These are phyloP conservation scores for Ophiostoma populinum DNA, from an alignment of 2,329 filamentous ascomycete species.

Conservation along the genomic window DNA sequence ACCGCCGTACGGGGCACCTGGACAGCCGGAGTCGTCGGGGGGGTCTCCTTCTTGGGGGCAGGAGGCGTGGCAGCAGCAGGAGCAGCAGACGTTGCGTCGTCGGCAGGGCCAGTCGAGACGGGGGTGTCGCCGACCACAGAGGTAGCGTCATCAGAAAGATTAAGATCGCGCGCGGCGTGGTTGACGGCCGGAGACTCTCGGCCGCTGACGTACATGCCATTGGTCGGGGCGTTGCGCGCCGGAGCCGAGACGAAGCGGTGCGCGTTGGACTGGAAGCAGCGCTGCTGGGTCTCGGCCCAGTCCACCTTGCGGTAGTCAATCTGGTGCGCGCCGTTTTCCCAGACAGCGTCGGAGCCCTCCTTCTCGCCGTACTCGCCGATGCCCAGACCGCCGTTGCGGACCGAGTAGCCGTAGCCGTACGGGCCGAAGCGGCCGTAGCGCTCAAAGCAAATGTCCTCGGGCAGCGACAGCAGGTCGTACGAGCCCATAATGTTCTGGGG, in stretches of 20 bases:
- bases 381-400: constrained; percentile 61
- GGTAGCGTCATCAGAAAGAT: no score
- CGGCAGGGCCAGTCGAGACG: not conserved
- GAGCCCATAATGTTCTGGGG: constrained; percentile 77
- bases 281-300: constrained; percentile 63
- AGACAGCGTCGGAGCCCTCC: constrained; percentile 65
- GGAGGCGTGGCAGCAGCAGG: not conserved
- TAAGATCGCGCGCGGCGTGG: constrained; percentile 1
- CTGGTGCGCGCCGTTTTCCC: constrained; percentile 47
- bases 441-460: constrained; percentile 84
- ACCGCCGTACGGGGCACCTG: constrained; percentile 49
- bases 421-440: constrained; percentile 74
- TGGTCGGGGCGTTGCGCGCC: constrained; percentile 21
- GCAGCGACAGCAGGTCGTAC: constrained; percentile 60
- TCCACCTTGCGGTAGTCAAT: constrained; percentile 63
- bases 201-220: constrained; percentile 33
- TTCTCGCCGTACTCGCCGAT: constrained; percentile 72
- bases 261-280: constrained; percentile 54
- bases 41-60: not conserved
- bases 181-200: no score
- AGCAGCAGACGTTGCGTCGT: constrained; percentile 10
- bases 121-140: no score
- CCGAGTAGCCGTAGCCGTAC: constrained; percentile 78
- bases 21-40: not conserved
- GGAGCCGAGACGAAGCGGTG: constrained; percentile 45